phyloP scores from a whole-genome alignment of 2,329 filamentous ascomycete genomes.

The Bipolaris zeicola region DNA sequence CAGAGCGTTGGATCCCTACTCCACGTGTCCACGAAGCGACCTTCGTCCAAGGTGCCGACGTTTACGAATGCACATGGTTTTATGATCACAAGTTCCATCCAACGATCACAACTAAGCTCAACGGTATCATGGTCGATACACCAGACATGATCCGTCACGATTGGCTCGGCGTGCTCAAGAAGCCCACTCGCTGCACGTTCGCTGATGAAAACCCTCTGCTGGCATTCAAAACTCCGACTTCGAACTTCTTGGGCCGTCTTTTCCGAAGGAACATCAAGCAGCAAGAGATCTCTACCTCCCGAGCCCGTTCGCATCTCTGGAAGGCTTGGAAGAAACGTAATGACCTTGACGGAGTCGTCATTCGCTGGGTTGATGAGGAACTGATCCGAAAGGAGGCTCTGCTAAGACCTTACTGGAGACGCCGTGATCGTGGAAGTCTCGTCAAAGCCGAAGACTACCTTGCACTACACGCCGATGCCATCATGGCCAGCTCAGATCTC shows the following conservation, averaged over 20 bases:
- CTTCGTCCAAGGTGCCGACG: conserved; percentile 59
- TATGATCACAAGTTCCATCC: conserved; percentile 51
- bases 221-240: conserved; percentile 50
- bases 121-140: conserved; percentile 57
- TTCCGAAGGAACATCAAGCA: conserved; percentile 49
- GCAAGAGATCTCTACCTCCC: conserved; percentile 47
- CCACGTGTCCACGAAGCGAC: conserved; percentile 61
- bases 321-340: conserved; percentile 49
- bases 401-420: conserved; percentile 47
- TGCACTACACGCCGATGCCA: conserved; percentile 54
- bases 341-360: conserved; percentile 47
- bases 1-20: conserved; percentile 62
- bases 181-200: conserved; percentile 47
- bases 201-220: conserved; percentile 60
- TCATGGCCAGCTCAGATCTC: conserved; percentile 59
- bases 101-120: conserved; percentile 51
- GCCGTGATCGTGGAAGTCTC: conserved; percentile 46
- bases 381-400: conserved; percentile 45
- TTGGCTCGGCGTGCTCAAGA: conserved; percentile 49
- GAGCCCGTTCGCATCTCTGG: conserved; percentile 48
- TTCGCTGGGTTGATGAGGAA: conserved; percentile 50
- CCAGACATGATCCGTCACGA: conserved; percentile 61
- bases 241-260: conserved; percentile 40
- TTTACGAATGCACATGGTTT: conserved; percentile 57
- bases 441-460: conserved; percentile 48